Base-by-base conservation (phyloP, 2,329 filamentous ascomycete species). In the Bipolaris cookei region DNA sequence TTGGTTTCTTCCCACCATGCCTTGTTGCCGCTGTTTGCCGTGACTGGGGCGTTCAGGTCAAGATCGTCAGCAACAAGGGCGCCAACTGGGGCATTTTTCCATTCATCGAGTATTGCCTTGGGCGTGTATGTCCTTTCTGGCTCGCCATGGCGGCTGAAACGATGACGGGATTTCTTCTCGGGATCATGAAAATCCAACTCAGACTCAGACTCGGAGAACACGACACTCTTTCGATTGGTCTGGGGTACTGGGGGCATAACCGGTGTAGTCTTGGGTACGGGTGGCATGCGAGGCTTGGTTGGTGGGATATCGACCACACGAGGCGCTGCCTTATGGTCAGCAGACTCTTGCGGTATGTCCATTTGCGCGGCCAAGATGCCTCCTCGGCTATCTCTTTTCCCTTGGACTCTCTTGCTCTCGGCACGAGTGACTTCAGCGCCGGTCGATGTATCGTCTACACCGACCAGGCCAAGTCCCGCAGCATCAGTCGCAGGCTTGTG, bases 1-100 rank as follows among this genome's bases (percentile, higher is more conserved):
- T 78, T 79, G 28, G 77, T 80, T 50, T 82, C 81, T 71, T 96
- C 92, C 91, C 92, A 95, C 91, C 91, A 96, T 1, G 90, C 80
- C 43, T 72, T 72, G 42, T 78, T 75, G 18, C 66, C 54, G 48
- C 60, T 71, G 30, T 63, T 66, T 13, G 70, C 62, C 44, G 56
- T 71, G 45, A 65, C 62, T 16, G 73, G 68, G 28, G 66, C 64
- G 42, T 78, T 78, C 16, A 80, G 56, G 43, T 78, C 76, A 16
- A 82, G 70, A 63, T 83, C 81, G 8, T 79, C 76, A 0, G 71
- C 69, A 4, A 67, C 66, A 13, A 83, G 71, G 16, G 69, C 70
- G 14, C 76, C 79, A 16, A 74, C 64, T 13, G 72, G 72, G 3
- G 76, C 81, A 41, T 67, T 67, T 56, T 71, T 78, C 81, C 81